Percentiles rank a stretch among this genome's conserved stretches.
Conservation (phyloP, 2,329 filamentous ascomycete genomes). For the Hortaea werneckii region DNA sequence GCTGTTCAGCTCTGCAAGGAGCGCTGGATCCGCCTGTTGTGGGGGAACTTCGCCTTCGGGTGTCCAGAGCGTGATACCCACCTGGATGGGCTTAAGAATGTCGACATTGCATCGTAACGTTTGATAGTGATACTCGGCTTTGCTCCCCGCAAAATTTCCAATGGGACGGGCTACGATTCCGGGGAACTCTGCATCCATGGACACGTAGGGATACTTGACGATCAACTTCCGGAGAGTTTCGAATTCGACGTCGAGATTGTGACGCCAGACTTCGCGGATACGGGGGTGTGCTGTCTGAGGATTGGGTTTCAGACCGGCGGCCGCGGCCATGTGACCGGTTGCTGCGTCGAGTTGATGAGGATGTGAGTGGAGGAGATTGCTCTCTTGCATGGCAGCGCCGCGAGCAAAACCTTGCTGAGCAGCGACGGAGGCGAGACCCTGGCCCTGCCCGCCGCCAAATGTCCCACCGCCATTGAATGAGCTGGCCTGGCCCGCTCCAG, state of each 20-base stretch:
- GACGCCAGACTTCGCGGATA: slow-evolving; percentile 94
- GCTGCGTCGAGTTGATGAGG: slow-evolving; percentile 17
- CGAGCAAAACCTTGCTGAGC: slow-evolving; percentile 81
- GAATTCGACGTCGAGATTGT: slow-evolving; percentile 89
- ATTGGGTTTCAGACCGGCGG: slow-evolving; percentile 43
- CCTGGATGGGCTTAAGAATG: slow-evolving; percentile 92
- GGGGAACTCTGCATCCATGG: slow-evolving; percentile 99
- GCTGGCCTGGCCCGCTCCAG: slow-evolving; percentile 12
- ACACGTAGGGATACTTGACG: slow-evolving; percentile 88
- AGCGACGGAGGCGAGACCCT: slow-evolving; percentile 75
- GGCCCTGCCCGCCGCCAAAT: slow-evolving; percentile 29
- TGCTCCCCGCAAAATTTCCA: slow-evolving; percentile 75
- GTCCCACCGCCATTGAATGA: slow-evolving; percentile 20
- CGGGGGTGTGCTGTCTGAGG: slow-evolving; percentile 48
- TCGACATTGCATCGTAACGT: slow-evolving; percentile 95
- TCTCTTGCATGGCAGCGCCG: slow-evolving; percentile 48
- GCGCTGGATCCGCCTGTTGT: slow-evolving; percentile 45
- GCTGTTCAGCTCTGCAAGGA: slow-evolving; percentile 33
- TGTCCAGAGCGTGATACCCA: slow-evolving; percentile 89
- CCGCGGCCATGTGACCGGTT: slow-evolving; percentile 28
- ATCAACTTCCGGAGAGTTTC: slow-evolving; percentile 69
- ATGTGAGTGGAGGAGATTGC: slow-evolving; percentile 15
- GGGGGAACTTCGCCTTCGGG: slow-evolving; percentile 80
- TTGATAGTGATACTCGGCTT: slow-evolving; percentile 98
- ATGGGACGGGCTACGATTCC: slow-evolving; percentile 93